Conservation (phyloP, 192 early-diverging fungal genomes). For the Diversispora epigaea region DNA sequence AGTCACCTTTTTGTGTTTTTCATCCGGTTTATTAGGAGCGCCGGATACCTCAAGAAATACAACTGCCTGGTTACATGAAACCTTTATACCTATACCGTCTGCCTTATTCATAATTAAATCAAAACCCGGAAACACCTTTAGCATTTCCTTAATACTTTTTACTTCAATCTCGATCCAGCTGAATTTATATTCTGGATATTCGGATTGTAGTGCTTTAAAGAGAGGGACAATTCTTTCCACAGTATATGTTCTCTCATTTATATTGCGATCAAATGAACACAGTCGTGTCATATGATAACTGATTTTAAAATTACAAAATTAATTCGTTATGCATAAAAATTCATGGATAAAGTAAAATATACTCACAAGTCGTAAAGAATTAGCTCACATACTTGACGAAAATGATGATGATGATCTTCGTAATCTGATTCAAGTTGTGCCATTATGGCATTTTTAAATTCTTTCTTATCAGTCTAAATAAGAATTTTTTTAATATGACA, state of each 20-base stretch:
- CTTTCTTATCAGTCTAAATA: no score
- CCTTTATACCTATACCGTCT: slow-evolving; percentile 9
- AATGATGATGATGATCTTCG: no score
- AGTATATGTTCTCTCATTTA: slow-evolving; percentile 18
- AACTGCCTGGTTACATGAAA: slow-evolving; percentile 17
- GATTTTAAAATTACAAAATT: slow-evolving; percentile 12
- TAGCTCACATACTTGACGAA: slow-evolving; percentile 9
- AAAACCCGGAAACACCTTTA: slow-evolving; percentile 20
- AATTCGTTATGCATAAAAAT: slow-evolving; percentile 5
- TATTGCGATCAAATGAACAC: background rate
- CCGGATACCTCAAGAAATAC: slow-evolving; percentile 5
- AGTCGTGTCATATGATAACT: slow-evolving; percentile 19
- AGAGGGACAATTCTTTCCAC: slow-evolving; percentile 26
- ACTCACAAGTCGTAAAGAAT: slow-evolving; percentile 27
- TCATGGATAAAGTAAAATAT: background rate
- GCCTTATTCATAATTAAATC: slow-evolving; percentile 18
- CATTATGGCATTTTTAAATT: no score
- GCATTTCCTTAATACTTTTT: slow-evolving; percentile 2
- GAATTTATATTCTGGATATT: slow-evolving; percentile 14
- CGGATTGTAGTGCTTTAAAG: slow-evolving; percentile 26
- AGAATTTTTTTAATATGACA: no score
- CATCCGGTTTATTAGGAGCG: background rate
- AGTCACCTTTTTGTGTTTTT: background rate
- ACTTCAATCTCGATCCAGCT: slow-evolving; percentile 19
- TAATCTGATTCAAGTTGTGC: no score